phyloP scores from a whole-genome alignment of 495 filamentous ascomycete genomes.

The Penicillium herquei region DNA sequence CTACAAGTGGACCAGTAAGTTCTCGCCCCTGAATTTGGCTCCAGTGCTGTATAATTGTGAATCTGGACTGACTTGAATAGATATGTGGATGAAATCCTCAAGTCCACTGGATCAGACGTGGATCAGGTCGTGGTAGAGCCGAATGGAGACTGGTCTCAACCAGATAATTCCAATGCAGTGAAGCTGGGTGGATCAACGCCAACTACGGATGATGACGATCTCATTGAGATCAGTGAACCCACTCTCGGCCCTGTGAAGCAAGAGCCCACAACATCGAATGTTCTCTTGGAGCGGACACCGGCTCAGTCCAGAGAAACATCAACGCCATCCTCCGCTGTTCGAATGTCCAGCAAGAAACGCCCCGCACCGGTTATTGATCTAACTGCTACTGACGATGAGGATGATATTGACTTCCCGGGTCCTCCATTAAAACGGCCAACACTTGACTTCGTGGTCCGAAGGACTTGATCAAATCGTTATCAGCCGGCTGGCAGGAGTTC shows the following conservation, averaged over 20 bases:
- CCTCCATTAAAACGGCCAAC: slow-evolving; percentile 54
- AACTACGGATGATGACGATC: slow-evolving; percentile 59
- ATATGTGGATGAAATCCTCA: slow-evolving; percentile 86
- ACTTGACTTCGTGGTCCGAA: slow-evolving; percentile 18
- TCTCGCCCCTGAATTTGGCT: neutral
- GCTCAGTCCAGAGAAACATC: slow-evolving; percentile 56
- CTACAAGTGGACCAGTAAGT: slow-evolving; percentile 84
- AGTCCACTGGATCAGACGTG: slow-evolving; percentile 60
- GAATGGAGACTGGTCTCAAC: slow-evolving; percentile 70
- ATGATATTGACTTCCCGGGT: slow-evolving; percentile 62
- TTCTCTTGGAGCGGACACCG: slow-evolving; percentile 49
- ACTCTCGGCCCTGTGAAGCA: slow-evolving; percentile 45
- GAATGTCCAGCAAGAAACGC: slow-evolving; percentile 57
- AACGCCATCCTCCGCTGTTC: slow-evolving; percentile 42
- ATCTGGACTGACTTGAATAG: slow-evolving; percentile 36
- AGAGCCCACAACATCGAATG: slow-evolving; percentile 36
- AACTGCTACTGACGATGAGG: slow-evolving; percentile 61
- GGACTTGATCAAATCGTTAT: slow-evolving; percentile 22
- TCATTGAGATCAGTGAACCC: slow-evolving; percentile 64
- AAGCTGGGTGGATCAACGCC: slow-evolving; percentile 36
- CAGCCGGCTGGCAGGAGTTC: slow-evolving; percentile 22
- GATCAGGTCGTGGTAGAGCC: slow-evolving; percentile 92
- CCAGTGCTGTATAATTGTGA: neutral
- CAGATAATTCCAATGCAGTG: slow-evolving; percentile 34
- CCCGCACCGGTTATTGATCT: slow-evolving; percentile 73